Percentiles rank a stretch among this genome's conserved stretches.
These are phyloP conservation scores for Theileria orientalis DNA, from an alignment of 169 alveolate genomes.

Conservation along the genomic window DNA sequence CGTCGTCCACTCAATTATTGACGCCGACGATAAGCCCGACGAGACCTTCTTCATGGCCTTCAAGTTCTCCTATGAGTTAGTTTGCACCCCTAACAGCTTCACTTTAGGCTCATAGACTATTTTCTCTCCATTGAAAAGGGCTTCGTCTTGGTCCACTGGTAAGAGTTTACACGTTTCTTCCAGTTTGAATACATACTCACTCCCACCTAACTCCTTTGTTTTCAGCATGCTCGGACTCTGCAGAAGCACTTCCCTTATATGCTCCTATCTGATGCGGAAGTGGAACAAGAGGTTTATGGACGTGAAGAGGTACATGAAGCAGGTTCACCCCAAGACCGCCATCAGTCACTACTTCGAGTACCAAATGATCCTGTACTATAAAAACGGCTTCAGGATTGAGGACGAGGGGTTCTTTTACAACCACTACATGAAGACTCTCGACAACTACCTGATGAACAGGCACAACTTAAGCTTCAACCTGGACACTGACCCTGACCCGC, in stretches of 20 bases:
- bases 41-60: constrained; percentile 45
- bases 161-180: background rate
- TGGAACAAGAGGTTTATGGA: constrained; percentile 30
- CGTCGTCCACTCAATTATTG: constrained; percentile 38
- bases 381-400: constrained; percentile 18
- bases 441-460: background rate
- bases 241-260: constrained; percentile 41
- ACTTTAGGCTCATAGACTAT: constrained; percentile 35
- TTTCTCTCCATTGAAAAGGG: constrained; percentile 18
- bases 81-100: background rate
- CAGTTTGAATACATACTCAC: background rate
- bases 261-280: constrained; percentile 60
- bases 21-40: constrained; percentile 28
- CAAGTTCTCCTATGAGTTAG: constrained; percentile 35
- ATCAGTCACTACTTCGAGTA: constrained; percentile 38
- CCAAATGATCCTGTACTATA: constrained; percentile 52
- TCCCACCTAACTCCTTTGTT: background rate
- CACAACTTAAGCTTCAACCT: constrained; percentile 14
- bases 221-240: constrained; percentile 57
- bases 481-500: constrained; percentile 16
- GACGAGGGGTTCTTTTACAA: constrained; percentile 11
- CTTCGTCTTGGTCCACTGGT: constrained; percentile 57
- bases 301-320: constrained; percentile 18
- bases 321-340: constrained; percentile 42
- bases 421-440: constrained; percentile 19